Conservation (phyloP, 768 basidiomycete species). For the Kockovaella imperatae region DNA sequence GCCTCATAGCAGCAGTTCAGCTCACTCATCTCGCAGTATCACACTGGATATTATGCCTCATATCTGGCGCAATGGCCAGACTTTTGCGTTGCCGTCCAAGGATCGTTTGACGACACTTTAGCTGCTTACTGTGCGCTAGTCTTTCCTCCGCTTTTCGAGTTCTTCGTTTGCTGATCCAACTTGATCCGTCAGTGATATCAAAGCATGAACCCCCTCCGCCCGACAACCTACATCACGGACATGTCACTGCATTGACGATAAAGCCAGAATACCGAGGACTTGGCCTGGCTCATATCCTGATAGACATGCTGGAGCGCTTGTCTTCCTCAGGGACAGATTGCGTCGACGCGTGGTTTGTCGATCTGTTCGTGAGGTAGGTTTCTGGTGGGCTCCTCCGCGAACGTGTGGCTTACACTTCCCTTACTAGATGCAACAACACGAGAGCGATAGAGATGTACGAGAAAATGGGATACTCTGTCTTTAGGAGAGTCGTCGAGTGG, state of each 20-base stretch:
- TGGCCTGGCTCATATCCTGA: constrained; percentile 76
- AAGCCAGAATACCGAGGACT: constrained; percentile 87
- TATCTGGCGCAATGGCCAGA: constrained; percentile 29
- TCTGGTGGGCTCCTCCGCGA: no score
- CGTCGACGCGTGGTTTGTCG: constrained; percentile 70
- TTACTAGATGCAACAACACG: constrained; percentile 71
- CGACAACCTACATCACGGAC: constrained; percentile 52
- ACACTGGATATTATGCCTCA: constrained; percentile 28
- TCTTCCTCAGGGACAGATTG: constrained; percentile 46
- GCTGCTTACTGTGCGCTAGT: constrained; percentile 79
- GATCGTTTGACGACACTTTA: constrained; percentile 63
- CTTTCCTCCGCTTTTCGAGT: background rate
- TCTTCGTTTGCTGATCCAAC: background rate
- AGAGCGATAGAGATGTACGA: constrained; percentile 90
- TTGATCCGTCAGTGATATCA: constrained; percentile 61
- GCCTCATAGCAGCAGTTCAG: background rate
- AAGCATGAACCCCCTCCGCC: constrained; percentile 55
- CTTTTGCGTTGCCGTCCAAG: constrained; percentile 55
- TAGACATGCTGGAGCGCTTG: constrained; percentile 73
- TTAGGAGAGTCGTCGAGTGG: constrained; percentile 79
- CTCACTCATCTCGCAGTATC: constrained; percentile 17
- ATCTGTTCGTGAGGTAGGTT: constrained; percentile 90
- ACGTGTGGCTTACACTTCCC: no score
- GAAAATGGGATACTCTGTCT: constrained; percentile 85
- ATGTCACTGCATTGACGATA: constrained; percentile 90